phyloP scores from a whole-genome alignment of 2,329 filamentous ascomycete genomes.

The Penicillium sp. region DNA sequence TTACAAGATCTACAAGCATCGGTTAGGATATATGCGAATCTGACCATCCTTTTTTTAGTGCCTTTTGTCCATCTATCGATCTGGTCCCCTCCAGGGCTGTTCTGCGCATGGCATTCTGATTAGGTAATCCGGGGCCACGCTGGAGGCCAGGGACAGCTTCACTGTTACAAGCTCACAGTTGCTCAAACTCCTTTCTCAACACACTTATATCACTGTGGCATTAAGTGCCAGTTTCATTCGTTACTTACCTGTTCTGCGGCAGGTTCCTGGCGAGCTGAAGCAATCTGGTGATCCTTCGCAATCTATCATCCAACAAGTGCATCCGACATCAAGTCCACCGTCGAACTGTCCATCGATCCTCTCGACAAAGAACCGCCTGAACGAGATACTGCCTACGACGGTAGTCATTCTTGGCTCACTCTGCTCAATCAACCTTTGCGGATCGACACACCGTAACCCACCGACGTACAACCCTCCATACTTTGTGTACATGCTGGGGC shows the following conservation, averaged over 20 bases:
- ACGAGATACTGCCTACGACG: not conserved
- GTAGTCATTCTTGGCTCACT: not conserved
- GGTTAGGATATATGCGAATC: not conserved
- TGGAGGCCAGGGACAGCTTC: not conserved
- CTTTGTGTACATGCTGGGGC: slow-evolving; percentile 9
- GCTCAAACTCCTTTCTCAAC: not conserved
- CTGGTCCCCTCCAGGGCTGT: too few relatives aligned
- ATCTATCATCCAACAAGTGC: not conserved
- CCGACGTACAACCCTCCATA: not conserved
- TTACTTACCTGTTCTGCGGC: slow-evolving; percentile 10
- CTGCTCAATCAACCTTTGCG: not conserved
- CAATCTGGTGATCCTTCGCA: not conserved
- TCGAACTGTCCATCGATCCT: slow-evolving; percentile 1
- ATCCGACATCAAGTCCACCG: slow-evolving; percentile 2
- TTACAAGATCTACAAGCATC: not conserved
- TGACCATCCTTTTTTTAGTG: not conserved
- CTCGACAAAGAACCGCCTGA: not conserved
- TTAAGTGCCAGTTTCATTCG: slow-evolving; percentile 29
- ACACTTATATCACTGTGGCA: slow-evolving; percentile 13
- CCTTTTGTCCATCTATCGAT: not conserved
- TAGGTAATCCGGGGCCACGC: slow-evolving; percentile 2
- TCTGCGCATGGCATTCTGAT: not conserved
- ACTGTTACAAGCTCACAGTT: not conserved
- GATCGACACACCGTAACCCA: not conserved
- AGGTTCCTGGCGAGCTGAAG: not conserved